phyloP scores from a whole-genome alignment of 2,329 filamentous ascomycete genomes.

The Keithomyces neogunnii region DNA sequence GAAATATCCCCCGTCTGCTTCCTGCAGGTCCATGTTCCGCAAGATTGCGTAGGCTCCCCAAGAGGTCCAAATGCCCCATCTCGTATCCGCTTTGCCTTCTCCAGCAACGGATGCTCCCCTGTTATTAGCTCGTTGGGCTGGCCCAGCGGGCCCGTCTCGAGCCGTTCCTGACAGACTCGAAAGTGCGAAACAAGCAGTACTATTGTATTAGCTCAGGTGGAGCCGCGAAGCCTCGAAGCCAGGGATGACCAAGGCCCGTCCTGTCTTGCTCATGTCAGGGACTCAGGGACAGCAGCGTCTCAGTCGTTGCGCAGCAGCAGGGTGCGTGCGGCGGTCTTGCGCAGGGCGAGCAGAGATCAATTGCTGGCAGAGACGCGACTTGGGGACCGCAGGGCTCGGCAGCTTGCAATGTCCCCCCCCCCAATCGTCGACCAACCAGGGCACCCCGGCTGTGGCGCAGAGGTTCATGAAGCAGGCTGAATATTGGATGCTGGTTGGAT shows the following conservation, averaged over 20 bases:
- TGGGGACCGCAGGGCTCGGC: too few species aligned
- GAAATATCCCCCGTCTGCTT: neutral
- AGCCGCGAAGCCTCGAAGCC: too few species aligned
- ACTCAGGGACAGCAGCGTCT: too few species aligned
- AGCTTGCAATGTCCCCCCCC: too few species aligned
- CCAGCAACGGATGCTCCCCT: neutral
- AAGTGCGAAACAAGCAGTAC: too few species aligned
- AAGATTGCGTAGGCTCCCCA: constrained; percentile 5
- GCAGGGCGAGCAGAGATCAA: neutral
- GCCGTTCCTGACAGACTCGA: too few species aligned
- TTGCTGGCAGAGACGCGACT: too few species aligned
- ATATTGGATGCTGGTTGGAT: neutral
- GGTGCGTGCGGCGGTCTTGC: neutral
- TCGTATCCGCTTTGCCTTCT: neutral
- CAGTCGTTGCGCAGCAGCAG: neutral
- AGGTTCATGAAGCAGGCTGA: neutral
- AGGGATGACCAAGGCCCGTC: too few species aligned
- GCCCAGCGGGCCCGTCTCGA: too few species aligned
- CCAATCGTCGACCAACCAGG: neutral
- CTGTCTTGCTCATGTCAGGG: too few species aligned
- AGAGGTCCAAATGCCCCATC: neutral
- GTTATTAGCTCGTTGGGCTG: too few species aligned
- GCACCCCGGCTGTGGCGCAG: neutral
- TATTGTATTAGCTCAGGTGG: too few species aligned
- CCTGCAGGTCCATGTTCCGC: neutral